Conservation (phyloP, 257 asterid species). For the Nicotiana sylvestris region DNA sequence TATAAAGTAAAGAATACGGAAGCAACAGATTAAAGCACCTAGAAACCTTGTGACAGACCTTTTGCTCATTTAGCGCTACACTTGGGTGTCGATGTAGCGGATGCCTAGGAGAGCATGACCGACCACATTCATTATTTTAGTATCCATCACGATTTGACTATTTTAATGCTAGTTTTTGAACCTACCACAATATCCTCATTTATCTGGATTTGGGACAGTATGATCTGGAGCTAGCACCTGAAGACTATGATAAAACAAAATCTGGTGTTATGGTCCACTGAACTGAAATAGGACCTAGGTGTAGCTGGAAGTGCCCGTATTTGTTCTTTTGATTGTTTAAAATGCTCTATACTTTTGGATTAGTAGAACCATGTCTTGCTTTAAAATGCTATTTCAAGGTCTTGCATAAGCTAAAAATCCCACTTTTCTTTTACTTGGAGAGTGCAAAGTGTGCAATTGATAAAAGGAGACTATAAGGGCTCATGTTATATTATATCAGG, state of each 20-base stretch:
- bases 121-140: not conserved
- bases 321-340: not conserved
- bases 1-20: not conserved
- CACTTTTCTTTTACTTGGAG: not conserved
- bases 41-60: not conserved
- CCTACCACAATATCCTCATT: not conserved
- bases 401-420: not conserved
- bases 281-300: not conserved
- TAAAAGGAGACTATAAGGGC: not conserved
- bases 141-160: not conserved
- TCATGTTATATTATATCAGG: not conserved
- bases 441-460: not conserved
- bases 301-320: constrained; percentile 2
- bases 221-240: not conserved
- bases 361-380: not conserved
- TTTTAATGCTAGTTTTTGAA: not conserved
- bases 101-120: not conserved
- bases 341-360: not conserved
- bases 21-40: not conserved
- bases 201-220: not conserved
- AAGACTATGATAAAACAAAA: not conserved
- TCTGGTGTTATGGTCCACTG: not conserved
- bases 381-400: not conserved
- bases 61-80: not conserved
- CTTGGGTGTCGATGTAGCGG: not conserved